Percentiles rank a stretch among this genome's conserved stretches.
These are phyloP conservation scores for Trichoderma asperelloides DNA, from an alignment of 495 filamentous ascomycete species.

Conservation along the genomic window DNA sequence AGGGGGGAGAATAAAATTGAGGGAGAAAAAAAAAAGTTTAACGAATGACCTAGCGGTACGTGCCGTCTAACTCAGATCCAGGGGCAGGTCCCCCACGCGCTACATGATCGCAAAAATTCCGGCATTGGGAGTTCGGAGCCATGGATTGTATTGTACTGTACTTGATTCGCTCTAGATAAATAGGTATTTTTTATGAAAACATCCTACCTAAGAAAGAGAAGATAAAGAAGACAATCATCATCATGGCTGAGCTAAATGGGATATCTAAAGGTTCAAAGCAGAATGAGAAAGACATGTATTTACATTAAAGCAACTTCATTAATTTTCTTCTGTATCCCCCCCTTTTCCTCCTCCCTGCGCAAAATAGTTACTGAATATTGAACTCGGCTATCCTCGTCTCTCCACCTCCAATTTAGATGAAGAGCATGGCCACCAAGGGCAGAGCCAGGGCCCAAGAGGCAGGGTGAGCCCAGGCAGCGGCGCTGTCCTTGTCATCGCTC, in stretches of 20 bases:
- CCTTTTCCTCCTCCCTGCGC: background rate
- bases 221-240: conserved; percentile 1
- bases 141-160: background rate
- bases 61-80: too few relatives aligned
- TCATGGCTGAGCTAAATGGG: conserved; percentile 5
- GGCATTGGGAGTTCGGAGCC: background rate
- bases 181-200: too few relatives aligned
- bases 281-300: conserved; percentile 7
- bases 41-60: too few relatives aligned
- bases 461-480: background rate
- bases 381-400: background rate
- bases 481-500: conserved; percentile 7
- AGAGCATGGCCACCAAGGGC: conserved; percentile 7
- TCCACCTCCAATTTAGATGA: background rate
- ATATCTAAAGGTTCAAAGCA: conserved; percentile 8
- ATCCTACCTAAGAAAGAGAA: background rate
- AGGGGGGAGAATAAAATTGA: too few relatives aligned
- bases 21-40: background rate
- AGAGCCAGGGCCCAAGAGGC: background rate
- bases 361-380: background rate
- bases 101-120: background rate
- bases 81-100: too few relatives aligned
- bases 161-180: background rate
- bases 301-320: conserved; percentile 7
- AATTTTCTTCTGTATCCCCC: background rate